Evolutionary conservation across 805 yeast species (phyloP).

Genomic region (Wickerhamomyces chambardii): DNA sequence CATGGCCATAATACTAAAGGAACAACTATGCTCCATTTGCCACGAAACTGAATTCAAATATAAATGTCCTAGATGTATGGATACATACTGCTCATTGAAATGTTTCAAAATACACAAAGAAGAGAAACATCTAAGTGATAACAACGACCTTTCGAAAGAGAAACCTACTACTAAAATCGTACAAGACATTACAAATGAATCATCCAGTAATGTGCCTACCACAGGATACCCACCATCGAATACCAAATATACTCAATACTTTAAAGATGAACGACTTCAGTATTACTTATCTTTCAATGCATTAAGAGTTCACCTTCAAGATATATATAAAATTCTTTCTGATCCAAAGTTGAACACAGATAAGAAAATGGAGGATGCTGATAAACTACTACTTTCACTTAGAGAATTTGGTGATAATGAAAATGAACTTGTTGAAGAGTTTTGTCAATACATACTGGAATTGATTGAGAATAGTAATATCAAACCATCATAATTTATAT

Average conservation of each 20-base stretch:
- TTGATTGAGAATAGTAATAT: too few species aligned
- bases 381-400: slow-evolving; percentile 49
- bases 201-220: too few species aligned
- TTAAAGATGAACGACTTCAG: slow-evolving; percentile 33
- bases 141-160: background rate
- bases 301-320: slow-evolving; percentile 44
- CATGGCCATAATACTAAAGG: background rate
- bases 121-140: slow-evolving; percentile 23
- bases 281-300: slow-evolving; percentile 40
- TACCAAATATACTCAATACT: slow-evolving; percentile 18
- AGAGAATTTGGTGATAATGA: slow-evolving; percentile 58
- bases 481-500: too few species aligned
- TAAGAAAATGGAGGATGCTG: slow-evolving; percentile 49
- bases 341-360: slow-evolving; percentile 43
- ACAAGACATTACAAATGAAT: background rate
- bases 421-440: slow-evolving; percentile 65
- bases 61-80: slow-evolving; percentile 45
- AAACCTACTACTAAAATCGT: background rate
- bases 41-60: slow-evolving; percentile 31
- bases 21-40: slow-evolving; percentile 28
- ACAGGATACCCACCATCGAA: slow-evolving; percentile 10
- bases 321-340: slow-evolving; percentile 35
- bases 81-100: slow-evolving; percentile 40
- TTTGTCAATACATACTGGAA: slow-evolving; percentile 25
- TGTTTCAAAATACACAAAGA: slow-evolving; percentile 41